A percentile compares a stretch with the other conserved stretches of the same genome.
phyloP scores from a whole-genome alignment of 768 basidiomycete genomes.

The Pulveroboletus frians region DNA sequence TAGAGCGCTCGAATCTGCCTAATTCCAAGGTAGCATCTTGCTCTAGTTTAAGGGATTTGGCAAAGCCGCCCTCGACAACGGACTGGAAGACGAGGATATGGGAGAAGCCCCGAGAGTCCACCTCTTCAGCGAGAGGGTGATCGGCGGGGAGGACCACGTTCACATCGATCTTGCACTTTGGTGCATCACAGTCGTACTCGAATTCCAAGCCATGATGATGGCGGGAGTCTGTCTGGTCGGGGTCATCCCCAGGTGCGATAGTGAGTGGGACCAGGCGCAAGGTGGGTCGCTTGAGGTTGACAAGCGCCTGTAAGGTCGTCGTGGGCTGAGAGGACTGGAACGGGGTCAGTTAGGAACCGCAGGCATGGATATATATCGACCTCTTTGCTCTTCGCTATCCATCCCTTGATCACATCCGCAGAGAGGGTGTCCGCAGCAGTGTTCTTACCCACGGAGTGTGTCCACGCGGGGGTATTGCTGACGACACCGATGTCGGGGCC shows the following conservation, averaged over 20 bases:
- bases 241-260: constrained; percentile 41
- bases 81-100: constrained; percentile 36
- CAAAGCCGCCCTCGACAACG: constrained; percentile 80
- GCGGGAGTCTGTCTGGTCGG: constrained; percentile 41
- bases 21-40: constrained; percentile 79
- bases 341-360: background rate
- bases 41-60: constrained; percentile 63
- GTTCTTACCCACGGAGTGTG: constrained; percentile 57
- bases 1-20: constrained; percentile 55
- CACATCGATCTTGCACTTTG: constrained; percentile 76
- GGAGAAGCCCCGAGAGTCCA: constrained; percentile 30
- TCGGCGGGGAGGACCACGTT: constrained; percentile 66
- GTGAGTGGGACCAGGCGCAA: constrained; percentile 69
- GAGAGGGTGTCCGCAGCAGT: constrained; percentile 66
- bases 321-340: constrained; percentile 72
- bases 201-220: constrained; percentile 82
- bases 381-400: constrained; percentile 87
- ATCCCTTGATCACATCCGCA: constrained; percentile 71
- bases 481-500: constrained; percentile 86
- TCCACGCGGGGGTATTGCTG: constrained; percentile 66
- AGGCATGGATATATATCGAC: constrained; percentile 31
- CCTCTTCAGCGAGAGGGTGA: constrained; percentile 48
- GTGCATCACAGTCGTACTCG: constrained; percentile 87
- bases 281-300: constrained; percentile 90
- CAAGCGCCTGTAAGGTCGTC: constrained; percentile 89